phyloP scores from a whole-genome alignment of 176 grass and related monocot genomes.

The Cymbopogon citratus region DNA sequence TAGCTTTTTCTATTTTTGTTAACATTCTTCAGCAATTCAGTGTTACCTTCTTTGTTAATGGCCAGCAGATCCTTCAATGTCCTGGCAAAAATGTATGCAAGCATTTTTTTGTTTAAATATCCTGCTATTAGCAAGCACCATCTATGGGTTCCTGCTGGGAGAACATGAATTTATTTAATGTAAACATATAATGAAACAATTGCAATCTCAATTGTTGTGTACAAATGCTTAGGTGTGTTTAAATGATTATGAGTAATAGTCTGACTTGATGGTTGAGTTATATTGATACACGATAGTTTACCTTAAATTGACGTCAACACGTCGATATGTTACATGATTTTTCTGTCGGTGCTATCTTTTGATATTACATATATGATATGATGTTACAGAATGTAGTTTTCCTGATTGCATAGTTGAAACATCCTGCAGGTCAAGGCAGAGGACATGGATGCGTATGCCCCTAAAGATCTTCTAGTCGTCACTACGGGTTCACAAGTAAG shows the following conservation, averaged over 20 bases:
- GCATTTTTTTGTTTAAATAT: not conserved
- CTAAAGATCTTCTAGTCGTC: constrained; percentile 91
- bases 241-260: constrained; percentile 13
- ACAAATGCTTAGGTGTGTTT: not conserved
- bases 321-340: not conserved
- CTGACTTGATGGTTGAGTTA: constrained; percentile 19
- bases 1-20: not conserved
- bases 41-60: constrained; percentile 12
- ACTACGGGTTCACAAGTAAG: constrained; percentile 99
- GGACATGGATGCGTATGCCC: constrained; percentile 90
- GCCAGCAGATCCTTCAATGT: not conserved
- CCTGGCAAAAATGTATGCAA: not conserved
- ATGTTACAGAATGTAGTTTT: constrained; percentile 20
- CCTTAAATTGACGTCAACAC: not conserved
- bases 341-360: constrained; percentile 3
- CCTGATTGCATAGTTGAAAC: constrained; percentile 19
- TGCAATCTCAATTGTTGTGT: not conserved
- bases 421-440: constrained; percentile 82
- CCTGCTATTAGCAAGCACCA: not conserved
- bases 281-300: not conserved
- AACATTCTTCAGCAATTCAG: not conserved
- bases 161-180: not conserved
- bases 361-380: not conserved
- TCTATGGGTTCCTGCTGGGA: not conserved
- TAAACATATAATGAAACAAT: not conserved